These are phyloP conservation scores for Hypomyces rosellus DNA, from an alignment of 2,329 filamentous ascomycete species.

Conservation along the genomic window DNA sequence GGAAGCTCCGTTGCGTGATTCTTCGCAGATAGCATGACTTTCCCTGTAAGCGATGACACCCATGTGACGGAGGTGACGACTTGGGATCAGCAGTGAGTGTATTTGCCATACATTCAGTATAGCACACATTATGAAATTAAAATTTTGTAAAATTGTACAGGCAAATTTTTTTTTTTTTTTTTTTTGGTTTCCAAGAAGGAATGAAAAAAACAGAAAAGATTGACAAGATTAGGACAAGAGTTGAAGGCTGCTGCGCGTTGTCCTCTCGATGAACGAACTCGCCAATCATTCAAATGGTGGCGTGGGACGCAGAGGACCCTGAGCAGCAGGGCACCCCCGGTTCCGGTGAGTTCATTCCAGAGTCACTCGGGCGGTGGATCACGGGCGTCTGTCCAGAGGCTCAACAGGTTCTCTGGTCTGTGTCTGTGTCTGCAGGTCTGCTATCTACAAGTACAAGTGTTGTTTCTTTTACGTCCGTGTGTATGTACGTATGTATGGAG, in stretches of 20 bases:
- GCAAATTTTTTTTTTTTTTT: no score
- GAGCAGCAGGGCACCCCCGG: constrained; percentile 1
- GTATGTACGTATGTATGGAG: no score
- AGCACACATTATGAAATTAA: not conserved
- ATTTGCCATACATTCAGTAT: not conserved
- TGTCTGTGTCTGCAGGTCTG: no score
- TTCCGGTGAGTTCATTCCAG: constrained; percentile 5
- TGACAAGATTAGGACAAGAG: no score
- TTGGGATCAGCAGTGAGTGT: constrained; percentile 6
- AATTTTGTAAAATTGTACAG: no score
- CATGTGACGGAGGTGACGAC: constrained; percentile 9
- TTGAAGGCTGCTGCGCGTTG: not conserved
- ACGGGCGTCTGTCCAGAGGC: not conserved
- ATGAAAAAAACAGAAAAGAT: no score
- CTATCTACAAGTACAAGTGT: no score
- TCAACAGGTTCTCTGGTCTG: not conserved
- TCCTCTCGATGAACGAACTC: not conserved
- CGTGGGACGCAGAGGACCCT: constrained; percentile 8
- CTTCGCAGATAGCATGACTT: no score
- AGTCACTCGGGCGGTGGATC: not conserved
- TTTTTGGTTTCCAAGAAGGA: no score
- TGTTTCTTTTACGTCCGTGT: no score
- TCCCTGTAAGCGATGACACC: constrained; percentile 6
- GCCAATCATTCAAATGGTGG: constrained; percentile 4
- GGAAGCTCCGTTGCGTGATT: not conserved